Evolutionary conservation across 208 protist genomes (phyloP).

Genomic region (Endotrypanum monterogeii): DNA sequence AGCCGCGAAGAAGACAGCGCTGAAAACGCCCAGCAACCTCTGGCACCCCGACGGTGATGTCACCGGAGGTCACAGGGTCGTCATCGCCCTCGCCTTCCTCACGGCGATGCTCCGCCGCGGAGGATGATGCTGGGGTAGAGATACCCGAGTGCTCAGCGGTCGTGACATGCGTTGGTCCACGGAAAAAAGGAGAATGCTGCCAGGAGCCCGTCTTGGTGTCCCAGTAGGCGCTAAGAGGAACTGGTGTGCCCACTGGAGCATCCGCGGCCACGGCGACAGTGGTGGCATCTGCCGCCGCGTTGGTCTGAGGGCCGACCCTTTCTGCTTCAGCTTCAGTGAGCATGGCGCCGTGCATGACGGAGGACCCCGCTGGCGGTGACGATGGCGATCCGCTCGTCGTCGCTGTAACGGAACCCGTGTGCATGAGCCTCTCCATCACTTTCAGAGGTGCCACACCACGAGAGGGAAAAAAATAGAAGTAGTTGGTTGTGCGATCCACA

Average conservation of each 20-base stretch:
- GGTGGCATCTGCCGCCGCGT: neutral
- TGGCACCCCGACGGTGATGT: slow-evolving; percentile 28
- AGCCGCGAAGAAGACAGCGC: slow-evolving; percentile 60
- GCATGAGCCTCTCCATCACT: slow-evolving; percentile 14
- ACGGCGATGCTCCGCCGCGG: neutral
- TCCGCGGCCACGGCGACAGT: slow-evolving; percentile 11
- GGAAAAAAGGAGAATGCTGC: neutral
- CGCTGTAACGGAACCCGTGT: neutral
- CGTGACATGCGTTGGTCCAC: neutral
- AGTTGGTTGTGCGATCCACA: slow-evolving; percentile 59
- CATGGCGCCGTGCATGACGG: neutral
- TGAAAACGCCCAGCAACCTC: slow-evolving; percentile 77
- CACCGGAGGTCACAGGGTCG: neutral
- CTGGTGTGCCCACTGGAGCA: slow-evolving; percentile 40
- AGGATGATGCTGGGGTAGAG: neutral
- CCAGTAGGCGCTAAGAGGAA: slow-evolving; percentile 37
- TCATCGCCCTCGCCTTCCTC: neutral
- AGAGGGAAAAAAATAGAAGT: slow-evolving; percentile 71
- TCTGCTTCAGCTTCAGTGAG: neutral
- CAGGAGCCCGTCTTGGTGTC: slow-evolving; percentile 15
- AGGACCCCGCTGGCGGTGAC: neutral
- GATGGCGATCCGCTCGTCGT: neutral
- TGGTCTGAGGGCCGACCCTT: no score
- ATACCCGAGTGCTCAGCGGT: neutral
- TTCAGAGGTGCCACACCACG: slow-evolving; percentile 8